Conservation (phyloP, 306 rosid species). For the Glycine latifolia region DNA sequence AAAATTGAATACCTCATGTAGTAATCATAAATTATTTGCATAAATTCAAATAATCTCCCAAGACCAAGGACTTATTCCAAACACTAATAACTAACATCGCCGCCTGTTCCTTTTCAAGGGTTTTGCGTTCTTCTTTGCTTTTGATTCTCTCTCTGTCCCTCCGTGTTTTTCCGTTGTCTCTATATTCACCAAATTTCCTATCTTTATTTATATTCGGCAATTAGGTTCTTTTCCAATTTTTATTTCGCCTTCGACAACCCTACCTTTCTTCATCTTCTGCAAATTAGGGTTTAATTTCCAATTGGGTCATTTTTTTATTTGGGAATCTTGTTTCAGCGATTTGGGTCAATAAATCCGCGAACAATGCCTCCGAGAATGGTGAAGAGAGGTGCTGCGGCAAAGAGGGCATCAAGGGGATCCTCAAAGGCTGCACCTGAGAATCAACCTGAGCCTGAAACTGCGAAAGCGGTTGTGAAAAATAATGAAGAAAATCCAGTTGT, state of each 20-base stretch:
- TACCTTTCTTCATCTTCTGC: background rate
- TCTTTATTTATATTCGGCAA: background rate
- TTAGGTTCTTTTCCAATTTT: conserved; percentile 6
- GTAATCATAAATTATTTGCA: no score
- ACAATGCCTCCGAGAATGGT: conserved; percentile 47
- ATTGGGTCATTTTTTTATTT: background rate
- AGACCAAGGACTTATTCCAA: background rate
- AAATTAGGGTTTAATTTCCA: conserved; percentile 29
- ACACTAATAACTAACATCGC: background rate
- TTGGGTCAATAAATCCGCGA: background rate
- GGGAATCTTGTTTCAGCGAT: conserved; percentile 6
- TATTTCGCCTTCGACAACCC: background rate
- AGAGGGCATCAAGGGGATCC: conserved; percentile 22
- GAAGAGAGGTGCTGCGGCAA: conserved; percentile 47
- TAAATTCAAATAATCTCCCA: background rate
- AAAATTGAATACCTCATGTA: no score
- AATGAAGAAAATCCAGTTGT: conserved; percentile 47
- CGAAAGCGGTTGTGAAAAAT: conserved; percentile 43
- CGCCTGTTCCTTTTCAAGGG: background rate
- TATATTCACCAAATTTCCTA: background rate
- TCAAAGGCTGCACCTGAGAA: conserved; percentile 36
- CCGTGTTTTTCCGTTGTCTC: background rate
- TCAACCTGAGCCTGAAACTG: conserved; percentile 42
- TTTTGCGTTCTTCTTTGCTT: conserved; percentile 15
- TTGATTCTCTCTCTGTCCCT: conserved; percentile 4